These are phyloP conservation scores for Cyberlindnera euphorbiae DNA, from an alignment of 805 yeast species.

Conservation along the genomic window DNA sequence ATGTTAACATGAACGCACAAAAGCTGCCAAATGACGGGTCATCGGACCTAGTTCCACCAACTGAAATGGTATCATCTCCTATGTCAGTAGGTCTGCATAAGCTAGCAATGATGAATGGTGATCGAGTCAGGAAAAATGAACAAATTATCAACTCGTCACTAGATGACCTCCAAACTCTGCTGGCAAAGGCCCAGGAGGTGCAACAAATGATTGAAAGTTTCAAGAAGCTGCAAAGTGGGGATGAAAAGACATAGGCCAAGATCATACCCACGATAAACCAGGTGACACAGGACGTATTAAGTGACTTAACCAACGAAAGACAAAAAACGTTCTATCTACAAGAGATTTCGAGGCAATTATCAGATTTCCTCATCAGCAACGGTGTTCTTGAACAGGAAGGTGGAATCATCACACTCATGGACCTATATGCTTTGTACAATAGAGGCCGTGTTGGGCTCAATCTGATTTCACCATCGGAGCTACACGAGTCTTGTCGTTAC, in stretches of 20 bases:
- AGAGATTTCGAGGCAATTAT: constrained; percentile 74
- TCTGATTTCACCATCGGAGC: constrained; percentile 64
- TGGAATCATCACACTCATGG: constrained; percentile 57
- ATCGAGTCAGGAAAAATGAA: constrained; percentile 53
- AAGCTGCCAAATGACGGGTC: constrained; percentile 16
- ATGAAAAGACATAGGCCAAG: constrained; percentile 7
- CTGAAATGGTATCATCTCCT: constrained; percentile 23
- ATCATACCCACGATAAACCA: constrained; percentile 16
- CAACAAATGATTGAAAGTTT: constrained; percentile 44
- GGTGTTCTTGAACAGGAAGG: constrained; percentile 46
- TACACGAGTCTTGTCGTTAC: constrained; percentile 53
- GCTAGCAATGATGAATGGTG: constrained; percentile 52
- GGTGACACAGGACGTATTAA: constrained; percentile 12
- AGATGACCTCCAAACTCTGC: constrained; percentile 69
- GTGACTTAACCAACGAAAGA: constrained; percentile 20
- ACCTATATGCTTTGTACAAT: constrained; percentile 60
- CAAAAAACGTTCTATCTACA: constrained; percentile 43
- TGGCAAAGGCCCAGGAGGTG: constrained; percentile 75
- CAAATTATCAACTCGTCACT: constrained; percentile 61
- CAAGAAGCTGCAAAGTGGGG: constrained; percentile 28
- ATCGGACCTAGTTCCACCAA: not conserved
- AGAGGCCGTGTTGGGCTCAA: constrained; percentile 61
- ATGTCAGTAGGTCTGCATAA: constrained; percentile 65
- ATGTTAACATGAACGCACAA: constrained; percentile 24
- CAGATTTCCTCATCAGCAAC: constrained; percentile 55